phyloP scores from a whole-genome alignment of 352 stramenopile genomes.

The Globisporangium nagaii region DNA sequence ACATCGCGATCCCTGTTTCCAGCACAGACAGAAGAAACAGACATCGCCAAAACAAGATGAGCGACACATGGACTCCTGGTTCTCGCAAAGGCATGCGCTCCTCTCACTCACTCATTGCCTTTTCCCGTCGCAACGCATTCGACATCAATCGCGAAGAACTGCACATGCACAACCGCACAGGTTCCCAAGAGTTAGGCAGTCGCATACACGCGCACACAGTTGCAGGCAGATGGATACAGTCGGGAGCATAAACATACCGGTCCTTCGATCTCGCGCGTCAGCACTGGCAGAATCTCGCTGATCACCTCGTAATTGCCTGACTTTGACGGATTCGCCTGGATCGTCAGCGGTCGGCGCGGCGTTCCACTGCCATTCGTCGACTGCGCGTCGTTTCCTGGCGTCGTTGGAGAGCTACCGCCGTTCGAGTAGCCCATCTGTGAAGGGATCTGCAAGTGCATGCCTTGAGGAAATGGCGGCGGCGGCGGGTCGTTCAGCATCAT shows the following conservation, averaged over 20 bases:
- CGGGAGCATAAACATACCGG: slow-evolving; percentile 34
- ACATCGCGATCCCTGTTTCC: slow-evolving; percentile 88
- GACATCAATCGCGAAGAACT: slow-evolving; percentile 92
- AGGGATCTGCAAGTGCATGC: slow-evolving; percentile 8
- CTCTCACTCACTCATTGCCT: slow-evolving; percentile 49
- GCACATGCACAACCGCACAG: background rate
- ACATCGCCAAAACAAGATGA: background rate
- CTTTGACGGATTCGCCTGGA: slow-evolving; percentile 62
- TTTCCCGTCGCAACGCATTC: slow-evolving; percentile 89
- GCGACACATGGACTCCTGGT: background rate
- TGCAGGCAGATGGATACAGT: background rate
- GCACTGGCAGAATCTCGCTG: slow-evolving; percentile 68
- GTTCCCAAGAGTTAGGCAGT: background rate
- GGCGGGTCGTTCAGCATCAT: slow-evolving; percentile 19
- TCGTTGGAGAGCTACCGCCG: slow-evolving; percentile 16
- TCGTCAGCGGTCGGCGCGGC: slow-evolving; percentile 39
- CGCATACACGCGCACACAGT: background rate
- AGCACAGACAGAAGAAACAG: background rate
- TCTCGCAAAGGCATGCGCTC: background rate
- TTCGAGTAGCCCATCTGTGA: background rate
- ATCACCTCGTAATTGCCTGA: slow-evolving; percentile 65
- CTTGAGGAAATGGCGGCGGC: background rate
- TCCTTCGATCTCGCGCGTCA: slow-evolving; percentile 73
- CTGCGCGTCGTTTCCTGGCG: slow-evolving; percentile 7
- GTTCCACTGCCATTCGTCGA: slow-evolving; percentile 1